Evolutionary conservation across 805 yeast species (phyloP), one percentile per base, ranked within the genome.

Genomic region (Spathaspora gorwiae): DNA sequence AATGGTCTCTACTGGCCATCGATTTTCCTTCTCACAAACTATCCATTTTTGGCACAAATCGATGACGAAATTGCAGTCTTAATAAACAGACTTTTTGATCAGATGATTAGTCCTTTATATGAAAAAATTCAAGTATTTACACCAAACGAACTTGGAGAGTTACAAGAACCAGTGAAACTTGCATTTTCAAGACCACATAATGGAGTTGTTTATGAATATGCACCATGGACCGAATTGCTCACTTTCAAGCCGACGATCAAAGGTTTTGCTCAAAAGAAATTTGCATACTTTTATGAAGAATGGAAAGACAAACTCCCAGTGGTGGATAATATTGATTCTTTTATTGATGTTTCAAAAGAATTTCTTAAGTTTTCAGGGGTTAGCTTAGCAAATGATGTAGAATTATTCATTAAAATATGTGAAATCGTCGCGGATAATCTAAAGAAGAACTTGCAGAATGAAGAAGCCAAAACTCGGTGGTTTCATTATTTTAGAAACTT

Each of bases 1-100:
- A 76, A 73, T 50, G 90, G 94, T 1, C 61, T 84, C 40, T 71
- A 83, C 42, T 70, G 78, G 60, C 88, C 90, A 2, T 68, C 87
- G 0, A 46, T 86, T 8, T 79, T 64, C 53, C 67, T 87, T 5
- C 64, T 89, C 5, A 66, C 79, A 2, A 73, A 73, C 48, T 80
- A 78, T 53, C 95, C 95, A 7, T 78, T 69, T 42, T 60, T 88
- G 24, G 78, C 83, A 0, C 61, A 73, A 35, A 66, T 81, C 1
- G 83, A 79, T 47, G 71, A 73, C 1, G 78, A 73, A 7, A 57
- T 82, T 5, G 63, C 79, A 0, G 62, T 57, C 8, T 61, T 79
- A 30, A 61, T 86, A 31, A 70, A 76, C 48, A 60, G 83, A 40
- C 46, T 84, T 7, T 68, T 81, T 46, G 73, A 75, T 7, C 59